Conservation (phyloP, 768 basidiomycete species). For the Rhizopogon vesiculosus region DNA sequence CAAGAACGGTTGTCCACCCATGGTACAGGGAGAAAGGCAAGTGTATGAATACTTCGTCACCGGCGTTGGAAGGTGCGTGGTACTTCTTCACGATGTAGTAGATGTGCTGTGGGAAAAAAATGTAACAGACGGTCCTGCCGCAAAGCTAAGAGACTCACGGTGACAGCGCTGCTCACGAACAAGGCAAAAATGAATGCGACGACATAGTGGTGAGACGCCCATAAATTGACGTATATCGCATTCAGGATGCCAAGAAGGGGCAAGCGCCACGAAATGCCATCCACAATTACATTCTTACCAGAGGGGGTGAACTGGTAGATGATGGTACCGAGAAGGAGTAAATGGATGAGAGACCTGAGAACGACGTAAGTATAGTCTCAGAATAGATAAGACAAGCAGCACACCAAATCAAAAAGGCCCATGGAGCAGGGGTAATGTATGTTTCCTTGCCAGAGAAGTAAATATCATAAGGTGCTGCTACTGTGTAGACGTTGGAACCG, state of each 20-base stretch:
- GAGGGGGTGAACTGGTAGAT: constrained; percentile 82
- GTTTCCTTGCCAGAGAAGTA: constrained; percentile 80
- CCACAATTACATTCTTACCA: constrained; percentile 77
- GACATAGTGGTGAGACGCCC: constrained; percentile 74
- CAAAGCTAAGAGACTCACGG: constrained; percentile 24
- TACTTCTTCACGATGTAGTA: constrained; percentile 94
- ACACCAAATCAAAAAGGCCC: constrained; percentile 89
- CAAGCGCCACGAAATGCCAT: constrained; percentile 90
- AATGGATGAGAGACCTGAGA: constrained; percentile 78
- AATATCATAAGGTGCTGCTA: constrained; percentile 67
- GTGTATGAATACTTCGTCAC: constrained; percentile 88
- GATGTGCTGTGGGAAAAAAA: constrained; percentile 56
- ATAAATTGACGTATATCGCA: constrained; percentile 84
- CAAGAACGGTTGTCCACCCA: constrained; percentile 85
- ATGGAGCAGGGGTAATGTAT: constrained; percentile 91
- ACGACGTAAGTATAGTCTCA: constrained; percentile 1
- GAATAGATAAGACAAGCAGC: constrained; percentile 10
- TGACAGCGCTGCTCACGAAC: constrained; percentile 74
- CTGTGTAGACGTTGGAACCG: constrained; percentile 87
- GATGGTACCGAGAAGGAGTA: constrained; percentile 86
- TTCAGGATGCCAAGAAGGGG: constrained; percentile 85
- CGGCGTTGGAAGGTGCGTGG: constrained; percentile 55
- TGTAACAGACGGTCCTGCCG: constrained; percentile 36
- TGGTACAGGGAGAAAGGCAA: constrained; percentile 96
- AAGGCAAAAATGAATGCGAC: constrained; percentile 84